Percentiles rank a stretch among this genome's conserved stretches.
Evolutionary conservation across 129 eudicot species (phyloP).

Genomic region (Flaveria linearis): DNA sequence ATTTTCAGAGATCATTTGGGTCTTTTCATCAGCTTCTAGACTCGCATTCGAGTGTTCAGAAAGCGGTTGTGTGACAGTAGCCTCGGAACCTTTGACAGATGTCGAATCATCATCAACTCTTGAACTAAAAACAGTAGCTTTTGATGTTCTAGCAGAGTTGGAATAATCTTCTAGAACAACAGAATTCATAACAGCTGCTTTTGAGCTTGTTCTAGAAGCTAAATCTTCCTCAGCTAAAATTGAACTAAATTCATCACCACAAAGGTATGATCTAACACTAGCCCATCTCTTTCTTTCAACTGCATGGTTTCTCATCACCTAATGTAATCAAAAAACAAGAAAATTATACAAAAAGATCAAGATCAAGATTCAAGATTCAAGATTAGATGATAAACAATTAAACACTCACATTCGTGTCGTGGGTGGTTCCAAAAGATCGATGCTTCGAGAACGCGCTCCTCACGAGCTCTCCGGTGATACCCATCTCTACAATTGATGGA

Average conservation of each 20-base stretch:
- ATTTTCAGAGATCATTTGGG: slow-evolving; percentile 33
- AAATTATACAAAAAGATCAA: neutral
- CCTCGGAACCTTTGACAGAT: slow-evolving; percentile 63
- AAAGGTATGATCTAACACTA: slow-evolving; percentile 71
- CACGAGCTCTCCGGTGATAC: slow-evolving; percentile 79
- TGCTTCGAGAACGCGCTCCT: slow-evolving; percentile 71
- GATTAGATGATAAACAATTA: too few relatives aligned
- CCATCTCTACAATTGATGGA: slow-evolving; percentile 49
- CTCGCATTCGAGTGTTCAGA: slow-evolving; percentile 22
- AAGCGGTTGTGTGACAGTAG: slow-evolving; percentile 62
- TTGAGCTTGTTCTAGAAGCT: slow-evolving; percentile 37
- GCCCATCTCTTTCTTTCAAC: slow-evolving; percentile 62
- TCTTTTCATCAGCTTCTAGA: slow-evolving; percentile 35
- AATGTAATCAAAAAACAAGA: slow-evolving; percentile 11
- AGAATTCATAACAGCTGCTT: slow-evolving; percentile 9
- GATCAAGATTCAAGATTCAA: neutral
- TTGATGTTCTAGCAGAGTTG: slow-evolving; percentile 43
- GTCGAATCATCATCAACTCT: slow-evolving; percentile 48
- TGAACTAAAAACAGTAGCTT: slow-evolving; percentile 39
- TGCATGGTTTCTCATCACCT: slow-evolving; percentile 48
- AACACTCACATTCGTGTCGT: slow-evolving; percentile 49
- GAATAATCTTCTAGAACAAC: slow-evolving; percentile 41
- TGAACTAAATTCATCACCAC: slow-evolving; percentile 77
- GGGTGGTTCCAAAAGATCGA: slow-evolving; percentile 44
- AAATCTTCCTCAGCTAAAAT: slow-evolving; percentile 51